These are phyloP conservation scores for Eucalyptus grandis DNA, from an alignment of 345 rosid genomes.

Conservation along the genomic window DNA sequence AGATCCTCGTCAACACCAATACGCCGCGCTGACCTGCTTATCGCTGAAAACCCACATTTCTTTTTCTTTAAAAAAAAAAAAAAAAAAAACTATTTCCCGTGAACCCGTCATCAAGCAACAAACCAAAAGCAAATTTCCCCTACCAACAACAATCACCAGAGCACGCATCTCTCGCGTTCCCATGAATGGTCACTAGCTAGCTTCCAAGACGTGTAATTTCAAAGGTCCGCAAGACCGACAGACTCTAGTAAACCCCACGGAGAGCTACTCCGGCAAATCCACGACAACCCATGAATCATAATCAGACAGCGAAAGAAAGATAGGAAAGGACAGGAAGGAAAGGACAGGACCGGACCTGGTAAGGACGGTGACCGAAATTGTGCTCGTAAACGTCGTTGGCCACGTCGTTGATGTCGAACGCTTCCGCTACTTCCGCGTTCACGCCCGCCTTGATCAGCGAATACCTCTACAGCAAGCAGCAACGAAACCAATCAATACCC, in stretches of 20 bases:
- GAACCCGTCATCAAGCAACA: background rate
- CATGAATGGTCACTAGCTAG: background rate
- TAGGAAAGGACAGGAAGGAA: background rate
- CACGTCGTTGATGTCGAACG: conserved; percentile 78
- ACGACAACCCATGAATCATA: background rate
- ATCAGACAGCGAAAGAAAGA: background rate
- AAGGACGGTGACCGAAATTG: conserved; percentile 84
- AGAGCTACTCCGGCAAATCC: background rate
- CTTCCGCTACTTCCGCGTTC: conserved; percentile 51
- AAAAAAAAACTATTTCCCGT: background rate
- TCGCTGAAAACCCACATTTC: background rate
- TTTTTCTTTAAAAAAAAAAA: background rate
- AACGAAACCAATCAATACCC: background rate
- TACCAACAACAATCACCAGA: background rate
- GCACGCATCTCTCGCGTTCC: background rate
- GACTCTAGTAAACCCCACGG: background rate
- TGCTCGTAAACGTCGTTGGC: conserved; percentile 88
- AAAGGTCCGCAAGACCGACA: rapidly evolving
- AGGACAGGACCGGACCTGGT: conserved; percentile 38
- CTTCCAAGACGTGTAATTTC: background rate
- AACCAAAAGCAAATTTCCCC: background rate
- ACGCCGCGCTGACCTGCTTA: background rate
- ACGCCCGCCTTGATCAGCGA: conserved; percentile 54
- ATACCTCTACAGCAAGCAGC: conserved; percentile 37
- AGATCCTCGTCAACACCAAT: background rate